Base-by-base conservation (phyloP, 805 yeast species). In the Candida tammaniensis region DNA sequence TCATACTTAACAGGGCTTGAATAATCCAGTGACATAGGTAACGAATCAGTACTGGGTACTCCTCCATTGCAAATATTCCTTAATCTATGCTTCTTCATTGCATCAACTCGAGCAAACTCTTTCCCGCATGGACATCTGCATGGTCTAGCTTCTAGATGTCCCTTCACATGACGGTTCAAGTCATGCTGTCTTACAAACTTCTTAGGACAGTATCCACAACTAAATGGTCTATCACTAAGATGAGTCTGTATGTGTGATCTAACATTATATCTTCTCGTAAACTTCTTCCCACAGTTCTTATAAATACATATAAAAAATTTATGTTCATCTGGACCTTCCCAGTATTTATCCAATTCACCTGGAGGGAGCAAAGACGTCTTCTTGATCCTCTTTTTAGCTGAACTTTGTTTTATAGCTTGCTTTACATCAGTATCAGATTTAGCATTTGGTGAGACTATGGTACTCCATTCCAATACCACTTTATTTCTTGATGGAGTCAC, bases 211-310 rank as follows among this genome's bases (percentile, higher is more conserved):
- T 70, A 69, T 3, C 67, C 66, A 62, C 99, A 93, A 0, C 72
- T 65, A 59, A 86, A 91, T 1, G 99, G 99, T 43, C 97, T 69
- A 57, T 94, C 98, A 55, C 91, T 81, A 31, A 93, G 62, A 67
- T 93, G 99, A 0, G 98, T 93, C 56, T 93, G 98, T 37, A 93
- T 89, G 57, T 93, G 99, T 0, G 96, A 86, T 42, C 98, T 69
- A 9, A 87, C 86, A 51, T 93, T 93, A 59, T 94, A 94, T 30
- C 96, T 71, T 52, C 98, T 72, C 6, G 88, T 79, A 60, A 93
- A 91, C 35, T 73, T 64, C 60, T 93, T 88, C 7, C 85, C 83
- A 61, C 99, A 93, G 35, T 71, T 70, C 11, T 82, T 75, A 57
- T 70, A 91, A 39, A 74, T 70, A 59, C 99, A 93, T 23, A 79